Evolutionary conservation across 805 yeast species (phyloP).

Genomic region (Sugiyamaella americana): DNA sequence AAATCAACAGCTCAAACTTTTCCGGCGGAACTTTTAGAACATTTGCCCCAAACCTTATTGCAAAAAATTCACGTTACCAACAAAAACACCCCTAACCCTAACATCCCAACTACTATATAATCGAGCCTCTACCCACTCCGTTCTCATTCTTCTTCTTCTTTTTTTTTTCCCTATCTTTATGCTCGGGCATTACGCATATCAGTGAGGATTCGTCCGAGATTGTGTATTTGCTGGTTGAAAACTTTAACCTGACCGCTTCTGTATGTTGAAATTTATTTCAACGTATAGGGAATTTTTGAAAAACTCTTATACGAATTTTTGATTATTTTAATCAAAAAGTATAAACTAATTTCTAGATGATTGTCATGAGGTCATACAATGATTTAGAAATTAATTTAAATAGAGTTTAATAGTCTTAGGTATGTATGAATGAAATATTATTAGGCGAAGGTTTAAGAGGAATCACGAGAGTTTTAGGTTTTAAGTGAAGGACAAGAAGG

Average conservation of each 20-base stretch:
- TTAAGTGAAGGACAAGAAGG: no score
- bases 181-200: conserved; percentile 99
- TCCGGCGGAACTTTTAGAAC: neutral
- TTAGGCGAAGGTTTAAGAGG: neutral
- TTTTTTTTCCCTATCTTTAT: conserved; percentile 66
- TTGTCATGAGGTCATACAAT: no score
- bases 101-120: conserved; percentile 7
- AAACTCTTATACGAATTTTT: conserved; percentile 4
- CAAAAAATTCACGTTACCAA: neutral
- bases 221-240: conserved; percentile 99
- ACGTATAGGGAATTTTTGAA: conserved; percentile 35
- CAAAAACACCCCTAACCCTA: neutral
- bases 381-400: no score
- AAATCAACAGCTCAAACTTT: neutral
- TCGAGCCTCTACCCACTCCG: neutral
- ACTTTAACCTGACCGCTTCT: conserved; percentile 88
- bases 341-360: no score
- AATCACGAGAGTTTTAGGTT: no score
- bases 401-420: no score
- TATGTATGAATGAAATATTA: no score
- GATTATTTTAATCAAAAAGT: neutral
- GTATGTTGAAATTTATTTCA: conserved; percentile 15
- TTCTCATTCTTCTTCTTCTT: conserved; percentile 26
- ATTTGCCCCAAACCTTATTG: neutral
- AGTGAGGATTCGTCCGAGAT: conserved; percentile 99